Conservation (phyloP, 2,329 filamentous ascomycete genomes). For the Cladosporium sp. region DNA sequence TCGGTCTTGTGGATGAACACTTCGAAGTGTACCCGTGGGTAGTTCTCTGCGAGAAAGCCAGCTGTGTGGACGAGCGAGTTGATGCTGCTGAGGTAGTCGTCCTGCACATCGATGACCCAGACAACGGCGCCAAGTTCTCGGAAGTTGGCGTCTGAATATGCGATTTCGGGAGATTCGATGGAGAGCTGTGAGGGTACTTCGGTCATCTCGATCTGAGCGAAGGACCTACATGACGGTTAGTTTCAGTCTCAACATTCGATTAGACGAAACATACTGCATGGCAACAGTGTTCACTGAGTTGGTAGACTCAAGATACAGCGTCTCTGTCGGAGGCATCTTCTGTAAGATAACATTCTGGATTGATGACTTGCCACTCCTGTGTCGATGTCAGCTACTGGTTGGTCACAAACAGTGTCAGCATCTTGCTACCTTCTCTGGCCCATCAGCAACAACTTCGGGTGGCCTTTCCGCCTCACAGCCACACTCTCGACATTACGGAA, state of each 20-base stretch:
- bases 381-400: conserved; percentile 12
- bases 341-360: conserved; percentile 99
- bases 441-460: conserved; percentile 83
- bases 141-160: conserved; percentile 82
- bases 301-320: conserved; percentile 91
- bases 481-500: conserved; percentile 7
- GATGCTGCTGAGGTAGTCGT: conserved; percentile 93
- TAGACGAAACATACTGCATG: conserved; percentile 67
- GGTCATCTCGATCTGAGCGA: conserved; percentile 99
- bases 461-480: conserved; percentile 25
- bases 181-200: conserved; percentile 95
- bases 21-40: conserved; percentile 92
- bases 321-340: conserved; percentile 93
- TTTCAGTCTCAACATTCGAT: background rate
- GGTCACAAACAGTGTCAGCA: conserved; percentile 16
- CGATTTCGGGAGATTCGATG: conserved; percentile 83
- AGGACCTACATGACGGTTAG: conserved; percentile 59
- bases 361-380: conserved; percentile 93
- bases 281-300: conserved; percentile 91
- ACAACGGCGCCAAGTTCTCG: conserved; percentile 90
- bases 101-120: conserved; percentile 98
- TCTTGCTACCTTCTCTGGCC: conserved; percentile 76
- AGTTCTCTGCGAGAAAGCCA: conserved; percentile 78
- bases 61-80: conserved; percentile 83
- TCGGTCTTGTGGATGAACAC: conserved; percentile 99